A percentile compares a stretch with the other conserved stretches of the same genome.
Evolutionary conservation across 176 grass and related monocot genomes (phyloP).

Genomic region (Tillandsia fasciculata): DNA sequence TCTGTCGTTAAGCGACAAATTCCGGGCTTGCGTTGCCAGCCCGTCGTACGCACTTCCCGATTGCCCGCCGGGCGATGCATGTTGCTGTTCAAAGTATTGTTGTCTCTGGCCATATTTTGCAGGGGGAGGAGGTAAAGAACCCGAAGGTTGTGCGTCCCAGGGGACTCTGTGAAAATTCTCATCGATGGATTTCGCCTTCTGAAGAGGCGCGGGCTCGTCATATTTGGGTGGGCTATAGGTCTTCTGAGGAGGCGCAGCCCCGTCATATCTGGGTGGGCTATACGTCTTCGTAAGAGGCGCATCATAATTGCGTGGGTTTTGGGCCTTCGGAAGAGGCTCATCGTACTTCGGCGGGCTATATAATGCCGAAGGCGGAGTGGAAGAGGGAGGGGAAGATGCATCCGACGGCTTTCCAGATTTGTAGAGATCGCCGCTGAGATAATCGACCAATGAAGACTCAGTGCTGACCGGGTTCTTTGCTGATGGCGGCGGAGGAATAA

Average conservation of each 20-base stretch:
- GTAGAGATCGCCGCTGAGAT: neutral
- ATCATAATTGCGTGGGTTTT: neutral
- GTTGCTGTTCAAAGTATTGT: neutral
- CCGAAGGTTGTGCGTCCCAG: neutral
- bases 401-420: neutral
- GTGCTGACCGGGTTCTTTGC: neutral
- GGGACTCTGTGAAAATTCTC: neutral
- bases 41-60: neutral
- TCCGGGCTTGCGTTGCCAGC: neutral
- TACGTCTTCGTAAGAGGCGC: neutral
- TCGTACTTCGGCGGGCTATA: neutral
- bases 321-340: neutral
- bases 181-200: neutral
- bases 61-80: neutral
- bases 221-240: neutral
- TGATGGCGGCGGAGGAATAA: neutral
- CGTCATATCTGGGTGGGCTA: neutral
- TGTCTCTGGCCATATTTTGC: constrained; percentile 1
- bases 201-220: constrained; percentile 1
- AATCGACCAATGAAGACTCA: neutral
- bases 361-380: neutral
- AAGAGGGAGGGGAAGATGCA: neutral
- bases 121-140: constrained; percentile 1
- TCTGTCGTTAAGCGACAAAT: neutral
- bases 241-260: neutral